phyloP scores from a whole-genome alignment of 2,329 filamentous ascomycete genomes.

The Diaporthe sp. region DNA sequence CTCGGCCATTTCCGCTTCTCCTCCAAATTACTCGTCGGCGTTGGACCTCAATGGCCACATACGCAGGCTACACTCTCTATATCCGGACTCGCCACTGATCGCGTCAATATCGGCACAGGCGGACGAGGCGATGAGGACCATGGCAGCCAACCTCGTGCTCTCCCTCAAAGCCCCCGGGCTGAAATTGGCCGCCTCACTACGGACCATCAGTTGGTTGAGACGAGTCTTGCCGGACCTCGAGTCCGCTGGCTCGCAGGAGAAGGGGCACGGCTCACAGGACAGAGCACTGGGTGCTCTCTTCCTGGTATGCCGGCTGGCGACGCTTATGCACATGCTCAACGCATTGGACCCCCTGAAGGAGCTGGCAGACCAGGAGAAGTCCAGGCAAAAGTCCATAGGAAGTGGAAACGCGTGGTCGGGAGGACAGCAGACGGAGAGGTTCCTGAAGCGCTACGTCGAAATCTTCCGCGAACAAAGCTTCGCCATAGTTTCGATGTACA shows the following conservation, averaged over 20 bases:
- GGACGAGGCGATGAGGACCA: constrained; percentile 86
- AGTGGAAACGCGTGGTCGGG: constrained; percentile 65
- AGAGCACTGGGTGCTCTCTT: constrained; percentile 85
- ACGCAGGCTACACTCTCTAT: constrained; percentile 83
- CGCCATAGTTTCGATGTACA: constrained; percentile 93
- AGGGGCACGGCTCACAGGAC: constrained; percentile 57
- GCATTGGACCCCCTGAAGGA: constrained; percentile 88
- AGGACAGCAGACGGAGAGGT: constrained; percentile 93
- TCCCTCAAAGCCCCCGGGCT: constrained; percentile 81
- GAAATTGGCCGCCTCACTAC: constrained; percentile 89
- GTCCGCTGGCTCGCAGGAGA: constrained; percentile 41
- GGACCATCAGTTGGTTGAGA: constrained; percentile 91
- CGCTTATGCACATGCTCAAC: constrained; percentile 80
- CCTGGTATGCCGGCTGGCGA: constrained; percentile 85
- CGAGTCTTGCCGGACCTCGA: constrained; percentile 86
- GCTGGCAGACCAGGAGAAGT: constrained; percentile 86
- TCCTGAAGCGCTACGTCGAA: constrained; percentile 94
- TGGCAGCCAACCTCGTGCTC: constrained; percentile 85
- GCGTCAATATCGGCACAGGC: constrained; percentile 79
- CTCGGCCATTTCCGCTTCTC: constrained; percentile 75
- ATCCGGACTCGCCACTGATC: constrained; percentile 82
- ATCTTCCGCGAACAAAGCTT: constrained; percentile 99
- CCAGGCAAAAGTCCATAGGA: constrained; percentile 55
- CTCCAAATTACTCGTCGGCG: constrained; percentile 86
- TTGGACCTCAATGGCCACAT: constrained; percentile 95